Conservation (phyloP, 2,329 filamentous ascomycete genomes). For the Aspergillus ibericus region DNA sequence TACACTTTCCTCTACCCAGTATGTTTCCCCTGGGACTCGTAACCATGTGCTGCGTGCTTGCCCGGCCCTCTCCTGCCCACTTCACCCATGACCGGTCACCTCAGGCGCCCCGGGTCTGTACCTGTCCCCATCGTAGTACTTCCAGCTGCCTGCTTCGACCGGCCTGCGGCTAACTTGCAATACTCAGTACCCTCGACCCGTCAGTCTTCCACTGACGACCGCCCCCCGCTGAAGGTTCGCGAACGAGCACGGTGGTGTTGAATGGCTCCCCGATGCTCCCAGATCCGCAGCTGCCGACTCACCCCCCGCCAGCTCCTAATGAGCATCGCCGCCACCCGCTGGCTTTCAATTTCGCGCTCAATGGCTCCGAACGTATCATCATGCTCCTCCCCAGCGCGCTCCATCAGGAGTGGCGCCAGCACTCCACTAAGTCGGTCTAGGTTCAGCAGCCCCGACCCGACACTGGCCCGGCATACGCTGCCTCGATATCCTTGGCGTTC, state of each 20-base stretch:
- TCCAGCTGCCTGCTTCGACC: too few species aligned
- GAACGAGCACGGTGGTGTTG: not conserved
- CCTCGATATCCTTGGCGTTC: slow-evolving; percentile 19
- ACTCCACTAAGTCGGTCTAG: slow-evolving; percentile 30
- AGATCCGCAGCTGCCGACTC: slow-evolving; percentile 33
- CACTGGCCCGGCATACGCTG: slow-evolving; percentile 17
- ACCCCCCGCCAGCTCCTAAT: slow-evolving; percentile 38
- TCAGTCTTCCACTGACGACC: not conserved
- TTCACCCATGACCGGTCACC: not conserved
- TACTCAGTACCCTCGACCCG: not conserved
- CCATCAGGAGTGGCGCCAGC: slow-evolving; percentile 37
- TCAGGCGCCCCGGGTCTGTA: not conserved
- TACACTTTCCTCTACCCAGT: not conserved
- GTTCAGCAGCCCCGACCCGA: slow-evolving; percentile 25
- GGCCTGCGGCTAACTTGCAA: too few species aligned
- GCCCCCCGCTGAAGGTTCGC: not conserved
- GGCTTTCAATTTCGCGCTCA: slow-evolving; percentile 28
- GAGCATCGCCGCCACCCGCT: slow-evolving; percentile 34
- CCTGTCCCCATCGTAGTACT: not conserved
- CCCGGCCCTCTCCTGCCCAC: not conserved
- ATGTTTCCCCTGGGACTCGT: too few species aligned
- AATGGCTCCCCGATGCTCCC: slow-evolving; percentile 21
- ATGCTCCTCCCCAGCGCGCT: slow-evolving; percentile 12
- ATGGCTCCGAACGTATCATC: slow-evolving; percentile 17
- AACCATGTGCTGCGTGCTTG: too few species aligned